Evolutionary conservation across 2,329 filamentous ascomycete genomes (phyloP).

Genomic region (Colletotrichum sidae): DNA sequence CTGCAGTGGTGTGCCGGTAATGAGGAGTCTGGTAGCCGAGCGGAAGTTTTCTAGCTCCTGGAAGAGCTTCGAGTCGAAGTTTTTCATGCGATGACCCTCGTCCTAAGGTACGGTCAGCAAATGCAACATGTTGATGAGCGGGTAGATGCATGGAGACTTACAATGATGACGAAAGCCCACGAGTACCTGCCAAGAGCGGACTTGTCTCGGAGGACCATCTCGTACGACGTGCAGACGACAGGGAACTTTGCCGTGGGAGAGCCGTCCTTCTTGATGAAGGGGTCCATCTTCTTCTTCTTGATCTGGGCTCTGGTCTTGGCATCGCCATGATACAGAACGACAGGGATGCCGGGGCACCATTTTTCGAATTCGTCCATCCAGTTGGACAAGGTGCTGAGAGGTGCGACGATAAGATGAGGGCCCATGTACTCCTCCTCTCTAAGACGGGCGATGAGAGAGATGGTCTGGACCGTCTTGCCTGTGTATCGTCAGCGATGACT

Average conservation of each 20-base stretch:
- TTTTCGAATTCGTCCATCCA: constrained; percentile 95
- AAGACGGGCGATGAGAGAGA: constrained; percentile 86
- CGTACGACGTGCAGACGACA: constrained; percentile 93
- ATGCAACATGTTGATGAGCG: not conserved
- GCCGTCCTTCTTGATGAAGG: constrained; percentile 69
- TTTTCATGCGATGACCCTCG: constrained; percentile 97
- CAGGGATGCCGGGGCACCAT: constrained; percentile 91
- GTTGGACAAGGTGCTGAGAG: constrained; percentile 91
- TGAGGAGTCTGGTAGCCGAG: constrained; percentile 89
- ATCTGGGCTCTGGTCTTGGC: constrained; percentile 82
- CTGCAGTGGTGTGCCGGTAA: constrained; percentile 94
- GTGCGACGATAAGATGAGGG: constrained; percentile 90
- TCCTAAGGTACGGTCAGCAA: constrained; percentile 65
- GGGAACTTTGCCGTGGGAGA: constrained; percentile 77
- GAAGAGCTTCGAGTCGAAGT: constrained; percentile 92
- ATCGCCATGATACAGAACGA: constrained; percentile 89
- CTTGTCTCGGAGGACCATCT: constrained; percentile 93
- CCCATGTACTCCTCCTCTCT: constrained; percentile 89
- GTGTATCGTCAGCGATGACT: not conserved
- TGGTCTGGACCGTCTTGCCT: constrained; percentile 93
- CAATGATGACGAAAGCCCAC: constrained; percentile 98
- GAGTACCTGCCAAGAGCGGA: constrained; percentile 84
- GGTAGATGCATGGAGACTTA: constrained; percentile 52
- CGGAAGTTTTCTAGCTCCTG: constrained; percentile 88
- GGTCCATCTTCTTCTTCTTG: constrained; percentile 77